Evolutionary conservation across 768 basidiomycete genomes (phyloP).

Genomic region (Cystofilobasidium ferigula): DNA sequence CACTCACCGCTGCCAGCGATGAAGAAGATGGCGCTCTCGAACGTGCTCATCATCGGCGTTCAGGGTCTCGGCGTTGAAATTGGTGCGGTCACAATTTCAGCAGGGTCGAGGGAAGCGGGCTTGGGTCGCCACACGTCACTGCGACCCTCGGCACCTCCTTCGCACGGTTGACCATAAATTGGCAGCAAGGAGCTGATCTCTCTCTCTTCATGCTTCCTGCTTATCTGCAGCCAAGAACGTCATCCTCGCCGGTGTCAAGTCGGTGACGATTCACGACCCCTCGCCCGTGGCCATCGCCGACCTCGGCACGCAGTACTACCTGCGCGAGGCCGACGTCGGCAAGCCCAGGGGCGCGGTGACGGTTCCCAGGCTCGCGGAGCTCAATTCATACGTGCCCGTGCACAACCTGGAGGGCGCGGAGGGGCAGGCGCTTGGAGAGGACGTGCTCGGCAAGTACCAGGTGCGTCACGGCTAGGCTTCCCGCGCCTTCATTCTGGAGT

Average conservation of each 20-base stretch:
- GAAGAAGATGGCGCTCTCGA: constrained; percentile 96
- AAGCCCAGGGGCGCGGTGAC: constrained; percentile 77
- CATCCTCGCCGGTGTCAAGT: constrained; percentile 89
- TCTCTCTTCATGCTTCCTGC: not conserved
- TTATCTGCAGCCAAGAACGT: constrained; percentile 71
- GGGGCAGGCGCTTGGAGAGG: constrained; percentile 66
- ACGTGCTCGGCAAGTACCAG: constrained; percentile 78
- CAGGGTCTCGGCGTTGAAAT: constrained; percentile 93
- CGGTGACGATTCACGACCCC: constrained; percentile 89
- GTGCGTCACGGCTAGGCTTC: constrained; percentile 41
- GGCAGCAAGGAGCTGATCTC: not conserved
- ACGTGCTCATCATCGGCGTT: constrained; percentile 83
- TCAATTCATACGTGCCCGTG: constrained; percentile 93
- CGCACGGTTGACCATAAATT: too few species aligned
- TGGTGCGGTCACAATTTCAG: constrained; percentile 46
- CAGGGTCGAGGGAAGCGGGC: too few species aligned
- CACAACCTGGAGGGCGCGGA: constrained; percentile 65
- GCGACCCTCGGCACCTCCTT: constrained; percentile 3
- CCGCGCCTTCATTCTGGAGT: not conserved
- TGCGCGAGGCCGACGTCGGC: constrained; percentile 75
- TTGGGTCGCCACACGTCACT: too few species aligned
- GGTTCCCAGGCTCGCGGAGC: constrained; percentile 75
- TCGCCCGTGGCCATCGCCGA: constrained; percentile 78
- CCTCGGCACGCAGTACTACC: constrained; percentile 90
- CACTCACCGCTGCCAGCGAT: constrained; percentile 59